phyloP scores from a whole-genome alignment of 2,329 filamentous ascomycete genomes.

The Apiospora malaysiana region DNA sequence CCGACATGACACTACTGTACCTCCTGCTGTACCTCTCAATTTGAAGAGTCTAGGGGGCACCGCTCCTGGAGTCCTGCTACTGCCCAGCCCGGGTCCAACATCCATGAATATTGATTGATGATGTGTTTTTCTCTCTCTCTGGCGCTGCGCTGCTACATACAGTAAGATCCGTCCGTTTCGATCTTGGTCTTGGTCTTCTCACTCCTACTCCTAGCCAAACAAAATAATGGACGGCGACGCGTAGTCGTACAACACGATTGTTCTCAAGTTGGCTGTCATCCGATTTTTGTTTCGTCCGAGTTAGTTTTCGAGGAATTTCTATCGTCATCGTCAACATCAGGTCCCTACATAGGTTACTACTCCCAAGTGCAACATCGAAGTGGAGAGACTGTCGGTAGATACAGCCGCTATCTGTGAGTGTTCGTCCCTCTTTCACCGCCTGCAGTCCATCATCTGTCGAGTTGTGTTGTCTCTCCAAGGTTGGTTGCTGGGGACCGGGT shows the following conservation, averaged over 20 bases:
- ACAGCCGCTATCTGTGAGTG: slow-evolving; percentile 11
- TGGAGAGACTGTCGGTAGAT: slow-evolving; percentile 15
- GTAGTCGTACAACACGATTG: not conserved
- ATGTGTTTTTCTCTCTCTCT: slow-evolving; percentile 1
- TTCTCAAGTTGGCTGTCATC: not conserved
- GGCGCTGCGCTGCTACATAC: not conserved
- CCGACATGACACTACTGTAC: slow-evolving; percentile 14
- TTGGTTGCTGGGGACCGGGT: slow-evolving; percentile 17
- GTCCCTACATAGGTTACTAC: no score
- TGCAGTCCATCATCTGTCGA: not conserved
- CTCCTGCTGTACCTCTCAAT: not conserved
- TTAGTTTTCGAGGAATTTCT: not conserved
- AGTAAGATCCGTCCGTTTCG: not conserved
- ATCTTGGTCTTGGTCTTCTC: not conserved
- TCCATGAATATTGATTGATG: slow-evolving; percentile 9
- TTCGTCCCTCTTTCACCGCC: slow-evolving; percentile 19
- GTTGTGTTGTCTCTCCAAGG: slow-evolving; percentile 9
- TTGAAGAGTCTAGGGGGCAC: not conserved
- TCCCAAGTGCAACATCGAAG: no score
- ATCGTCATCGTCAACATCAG: not conserved
- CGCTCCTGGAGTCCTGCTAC: no score
- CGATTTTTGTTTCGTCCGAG: not conserved
- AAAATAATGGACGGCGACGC: not conserved
- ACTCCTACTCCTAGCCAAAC: not conserved
- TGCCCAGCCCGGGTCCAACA: no score